Percentiles rank a stretch among this genome's conserved stretches.
phyloP scores from a whole-genome alignment of 805 yeast species.

The Saturnispora sekii region DNA sequence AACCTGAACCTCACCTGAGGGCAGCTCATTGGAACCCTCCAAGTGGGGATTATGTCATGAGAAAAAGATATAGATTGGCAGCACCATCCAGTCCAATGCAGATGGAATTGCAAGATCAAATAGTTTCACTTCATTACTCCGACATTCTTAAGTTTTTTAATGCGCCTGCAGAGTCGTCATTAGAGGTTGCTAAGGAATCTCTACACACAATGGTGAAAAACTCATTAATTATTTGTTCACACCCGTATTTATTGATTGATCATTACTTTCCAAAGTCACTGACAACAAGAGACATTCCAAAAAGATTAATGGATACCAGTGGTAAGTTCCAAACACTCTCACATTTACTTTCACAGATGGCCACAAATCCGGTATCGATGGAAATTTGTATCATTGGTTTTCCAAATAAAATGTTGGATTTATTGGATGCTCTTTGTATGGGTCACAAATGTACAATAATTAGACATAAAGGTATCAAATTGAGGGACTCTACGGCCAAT shows the following conservation, averaged over 20 bases:
- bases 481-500: slow-evolving; percentile 34
- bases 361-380: slow-evolving; percentile 21
- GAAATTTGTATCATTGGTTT: slow-evolving; percentile 64
- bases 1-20: slow-evolving; percentile 54
- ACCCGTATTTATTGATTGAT: slow-evolving; percentile 77
- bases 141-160: slow-evolving; percentile 77
- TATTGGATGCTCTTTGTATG: slow-evolving; percentile 58
- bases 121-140: slow-evolving; percentile 81
- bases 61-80: slow-evolving; percentile 47
- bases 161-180: slow-evolving; percentile 15
- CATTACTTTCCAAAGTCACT: slow-evolving; percentile 80
- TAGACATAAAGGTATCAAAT: slow-evolving; percentile 52
- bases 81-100: slow-evolving; percentile 51
- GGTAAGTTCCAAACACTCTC: slow-evolving; percentile 73
- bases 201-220: slow-evolving; percentile 66
- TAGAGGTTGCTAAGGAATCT: slow-evolving; percentile 55
- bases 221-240: slow-evolving; percentile 73
- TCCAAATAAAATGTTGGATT: slow-evolving; percentile 59
- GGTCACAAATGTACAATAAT: slow-evolving; percentile 50
- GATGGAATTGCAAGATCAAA: slow-evolving; percentile 81
- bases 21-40: slow-evolving; percentile 6
- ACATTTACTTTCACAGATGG: slow-evolving; percentile 45
- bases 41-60: background rate
- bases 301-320: slow-evolving; percentile 62
- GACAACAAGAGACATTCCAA: slow-evolving; percentile 60